A percentile compares a stretch with the other conserved stretches of the same genome.
Conservation (phyloP, 2,329 filamentous ascomycete species). For the Fusarium caatingaense region DNA sequence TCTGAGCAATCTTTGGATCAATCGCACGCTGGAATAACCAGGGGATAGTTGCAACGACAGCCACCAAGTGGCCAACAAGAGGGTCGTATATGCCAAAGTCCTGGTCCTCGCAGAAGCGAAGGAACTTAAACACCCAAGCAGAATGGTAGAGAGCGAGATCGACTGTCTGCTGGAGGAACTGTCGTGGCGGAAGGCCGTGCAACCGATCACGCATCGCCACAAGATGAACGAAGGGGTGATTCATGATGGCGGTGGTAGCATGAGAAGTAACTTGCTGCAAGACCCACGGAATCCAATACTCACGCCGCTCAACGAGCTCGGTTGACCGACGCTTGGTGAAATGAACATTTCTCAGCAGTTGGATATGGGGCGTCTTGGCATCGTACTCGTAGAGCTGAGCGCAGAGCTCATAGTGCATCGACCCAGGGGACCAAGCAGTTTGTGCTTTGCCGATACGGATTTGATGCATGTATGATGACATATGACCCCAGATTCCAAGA, state of each 20-base stretch:
- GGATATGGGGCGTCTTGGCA: not conserved
- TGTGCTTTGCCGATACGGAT: not conserved
- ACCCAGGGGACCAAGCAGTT: constrained; percentile 5
- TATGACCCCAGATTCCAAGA: constrained; percentile 3
- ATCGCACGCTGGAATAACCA: constrained; percentile 25
- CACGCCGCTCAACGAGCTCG: not conserved
- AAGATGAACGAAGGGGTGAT: constrained; percentile 14
- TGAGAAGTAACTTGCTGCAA: constrained; percentile 3
- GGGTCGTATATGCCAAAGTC: constrained; percentile 4
- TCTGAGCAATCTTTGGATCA: constrained; percentile 10
- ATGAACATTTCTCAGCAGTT: not conserved
- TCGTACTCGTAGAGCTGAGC: constrained; percentile 13
- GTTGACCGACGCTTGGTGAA: not conserved
- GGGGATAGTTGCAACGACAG: constrained; percentile 16
- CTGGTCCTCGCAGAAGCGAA: not conserved
- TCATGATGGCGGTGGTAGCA: not conserved
- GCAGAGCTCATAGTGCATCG: constrained; percentile 8
- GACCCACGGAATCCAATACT: constrained; percentile 19
- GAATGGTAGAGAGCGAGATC: constrained; percentile 9
- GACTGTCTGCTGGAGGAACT: constrained; percentile 7
- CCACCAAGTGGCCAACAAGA: constrained; percentile 10
- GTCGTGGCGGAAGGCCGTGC: not conserved
- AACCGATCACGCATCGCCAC: constrained; percentile 3
- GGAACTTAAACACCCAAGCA: constrained; percentile 11
- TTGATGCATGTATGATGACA: constrained; percentile 14